Base-by-base conservation (phyloP, 352 stramenopile genomes). In the Globisporangium takayamanum region DNA sequence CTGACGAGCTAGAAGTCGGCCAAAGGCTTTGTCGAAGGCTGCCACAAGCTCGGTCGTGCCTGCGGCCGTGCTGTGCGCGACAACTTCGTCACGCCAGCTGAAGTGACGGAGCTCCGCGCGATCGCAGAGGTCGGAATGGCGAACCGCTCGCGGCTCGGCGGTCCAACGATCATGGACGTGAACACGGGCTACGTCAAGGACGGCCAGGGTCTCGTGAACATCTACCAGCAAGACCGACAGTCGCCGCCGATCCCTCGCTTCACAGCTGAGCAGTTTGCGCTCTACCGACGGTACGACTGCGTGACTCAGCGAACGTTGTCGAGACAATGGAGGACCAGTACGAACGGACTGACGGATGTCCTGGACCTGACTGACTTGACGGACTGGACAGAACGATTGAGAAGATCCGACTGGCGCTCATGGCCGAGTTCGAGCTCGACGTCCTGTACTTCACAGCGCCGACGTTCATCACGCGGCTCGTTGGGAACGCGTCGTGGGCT, bases 91-190 rank as follows among this genome's bases (percentile, higher is more conserved):
- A 79, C 76, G n/a, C 59, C 66, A 1, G 64, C 84, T 26, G 83
- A 93, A 45, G 77, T 94, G n/a, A 55, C 66, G 1, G 63, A 80
- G 48, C 70, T 96, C 66, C 79, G 80, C 0, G 71, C 79, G 54
- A 96, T 96, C 57, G 87, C 87, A 0, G 81, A 95, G 64, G 76
- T 79, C 33, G 88, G 87, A 28, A 96, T 96, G 88, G 57, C 73
- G 44, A 83, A 81, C 59, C 81, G 80, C 55, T 87, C 76, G 30
- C 62, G 63, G 36, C 70, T 87, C 25, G 86, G 84, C 15, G 91
- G 91, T 0, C 91, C 91, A 12, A 96, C 89, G 39, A 97, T 97
- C 69, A 89, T 97, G 78, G 90, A 97, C 68, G 77, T 94, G 53
- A 96, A 97, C 69, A 88, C 78, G 52, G 87, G 89, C 18, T 96